Evolutionary conservation across 2,329 filamentous ascomycete genomes (phyloP), one percentile per base, ranked within the genome.

Genomic region (Pezicula carpinea): DNA sequence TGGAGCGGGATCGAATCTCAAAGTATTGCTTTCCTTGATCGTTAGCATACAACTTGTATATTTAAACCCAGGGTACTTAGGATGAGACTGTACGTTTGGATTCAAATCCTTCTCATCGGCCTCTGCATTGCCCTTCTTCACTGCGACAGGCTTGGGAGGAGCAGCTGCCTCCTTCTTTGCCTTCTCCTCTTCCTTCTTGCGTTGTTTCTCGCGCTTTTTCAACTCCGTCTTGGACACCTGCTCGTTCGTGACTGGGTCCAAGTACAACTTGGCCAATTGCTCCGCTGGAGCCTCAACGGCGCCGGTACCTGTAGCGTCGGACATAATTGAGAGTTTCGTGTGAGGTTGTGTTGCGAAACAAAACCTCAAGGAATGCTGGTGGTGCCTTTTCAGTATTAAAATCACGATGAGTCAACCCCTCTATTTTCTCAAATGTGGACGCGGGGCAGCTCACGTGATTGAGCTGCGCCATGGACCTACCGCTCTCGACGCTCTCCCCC

Each of bases 141-240:
- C 74, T 53, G 76, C 72, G 59, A 77, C 76, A 38, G 80, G 71
- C 55, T 76, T 75, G 34, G 79, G 76, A 31, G 80, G 74, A 50
- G 82, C 76, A 43, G 80, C 76, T 44, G 88, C 87, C 22, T 83
- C 87, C 77, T 89, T 92, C 72, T 89, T 83, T 59, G 83, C 83
- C 85, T 95, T 96, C 73, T 90, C 88, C 58, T 86, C 86, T 52
- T 95, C 90, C 69, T 80, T 83, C 69, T 92, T 82, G 57, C 92
- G 85, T 65, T 85, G 79, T 88, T 99, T 99, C 74, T 91, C 82
- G 63, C 92, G 84, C 75, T 89, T 92, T 89, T 99, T 99, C 68
- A 97, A 76, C 72, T 91, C 85, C 14, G 83, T 81, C 82, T 91
- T 91, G 73, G 87, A 91, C 51, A 86, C 66, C 68, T 71, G 83